Percentiles rank a stretch among this genome's conserved stretches.
These are phyloP conservation scores for Cicer arietinum DNA, from an alignment of 306 rosid species.

Conservation along the genomic window DNA sequence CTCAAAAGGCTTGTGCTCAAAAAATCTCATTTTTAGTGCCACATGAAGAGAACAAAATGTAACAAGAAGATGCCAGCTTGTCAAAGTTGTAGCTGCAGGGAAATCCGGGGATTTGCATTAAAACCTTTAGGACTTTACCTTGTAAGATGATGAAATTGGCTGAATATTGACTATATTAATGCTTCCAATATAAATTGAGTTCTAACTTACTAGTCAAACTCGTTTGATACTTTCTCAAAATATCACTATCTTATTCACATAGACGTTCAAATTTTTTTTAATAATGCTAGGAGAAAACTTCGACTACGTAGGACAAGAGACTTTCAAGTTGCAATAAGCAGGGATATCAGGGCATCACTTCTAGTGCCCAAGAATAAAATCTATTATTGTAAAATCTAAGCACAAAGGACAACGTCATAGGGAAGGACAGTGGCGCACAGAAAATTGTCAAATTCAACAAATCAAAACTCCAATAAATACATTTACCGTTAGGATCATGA, in stretches of 20 bases:
- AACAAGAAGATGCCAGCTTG: slow-evolving; percentile 71
- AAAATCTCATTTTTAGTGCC: slow-evolving; percentile 59
- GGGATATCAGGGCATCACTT: neutral
- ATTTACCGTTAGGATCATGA: slow-evolving; percentile 5
- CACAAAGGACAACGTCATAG: slow-evolving; percentile 1
- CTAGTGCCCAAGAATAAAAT: slow-evolving; percentile 14
- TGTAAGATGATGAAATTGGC: neutral
- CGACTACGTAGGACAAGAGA: neutral
- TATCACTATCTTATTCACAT: neutral
- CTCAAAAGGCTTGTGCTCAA: slow-evolving; percentile 70
- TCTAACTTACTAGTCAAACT: neutral
- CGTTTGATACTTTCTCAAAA: neutral
- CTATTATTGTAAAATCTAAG: slow-evolving; percentile 12
- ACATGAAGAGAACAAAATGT: slow-evolving; percentile 71
- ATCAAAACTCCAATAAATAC: slow-evolving; percentile 30
- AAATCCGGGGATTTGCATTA: slow-evolving; percentile 23
- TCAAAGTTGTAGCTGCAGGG: slow-evolving; percentile 63
- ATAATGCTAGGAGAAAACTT: neutral
- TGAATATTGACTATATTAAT: neutral
- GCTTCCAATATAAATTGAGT: neutral
- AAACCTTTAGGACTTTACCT: slow-evolving; percentile 8
- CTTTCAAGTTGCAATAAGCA: neutral
- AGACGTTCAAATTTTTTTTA: neutral
- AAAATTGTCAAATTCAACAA: neutral
- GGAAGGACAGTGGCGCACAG: too few species aligned